Evolutionary conservation across 140 eudicot genomes (phyloP).

Genomic region (Cichorium intybus): DNA sequence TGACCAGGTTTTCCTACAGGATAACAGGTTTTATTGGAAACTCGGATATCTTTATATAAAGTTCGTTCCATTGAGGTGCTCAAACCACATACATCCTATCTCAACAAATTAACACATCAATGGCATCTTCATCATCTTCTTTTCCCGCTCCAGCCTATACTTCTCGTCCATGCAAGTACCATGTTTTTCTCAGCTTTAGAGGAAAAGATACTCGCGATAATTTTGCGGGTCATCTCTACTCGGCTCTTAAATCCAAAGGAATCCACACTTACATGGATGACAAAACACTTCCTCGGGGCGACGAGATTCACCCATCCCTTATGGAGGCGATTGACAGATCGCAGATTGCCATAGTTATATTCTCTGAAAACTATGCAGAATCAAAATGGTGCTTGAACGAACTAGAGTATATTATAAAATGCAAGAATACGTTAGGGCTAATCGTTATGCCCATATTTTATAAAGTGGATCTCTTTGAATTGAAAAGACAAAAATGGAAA

Average conservation of each 20-base stretch:
- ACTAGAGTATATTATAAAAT: constrained; percentile 17
- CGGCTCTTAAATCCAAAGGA: neutral
- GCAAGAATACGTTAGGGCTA: constrained; percentile 3
- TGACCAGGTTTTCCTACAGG: too few relatives aligned
- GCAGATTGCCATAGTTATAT: neutral
- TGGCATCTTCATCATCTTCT: too few relatives aligned
- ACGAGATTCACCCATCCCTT: neutral
- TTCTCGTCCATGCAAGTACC: too few relatives aligned
- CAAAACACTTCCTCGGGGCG: neutral
- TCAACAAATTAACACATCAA: too few relatives aligned
- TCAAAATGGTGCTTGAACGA: constrained; percentile 31
- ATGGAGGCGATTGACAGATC: neutral
- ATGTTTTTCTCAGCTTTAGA: too few relatives aligned
- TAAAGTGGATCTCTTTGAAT: neutral
- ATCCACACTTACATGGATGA: constrained; percentile 3
- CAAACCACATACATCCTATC: too few relatives aligned
- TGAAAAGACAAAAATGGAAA: neutral
- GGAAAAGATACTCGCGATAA: too few relatives aligned
- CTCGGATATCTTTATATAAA: too few relatives aligned
- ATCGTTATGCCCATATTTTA: constrained; percentile 17
- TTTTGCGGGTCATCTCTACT: constrained; percentile 3
- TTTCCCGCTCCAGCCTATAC: too few relatives aligned
- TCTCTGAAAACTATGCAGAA: too few relatives aligned
- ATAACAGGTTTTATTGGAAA: too few relatives aligned
- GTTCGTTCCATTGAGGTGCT: too few relatives aligned